These are phyloP conservation scores for Penicillium sumatraense DNA, from an alignment of 2,329 filamentous ascomycete genomes.

Conservation along the genomic window DNA sequence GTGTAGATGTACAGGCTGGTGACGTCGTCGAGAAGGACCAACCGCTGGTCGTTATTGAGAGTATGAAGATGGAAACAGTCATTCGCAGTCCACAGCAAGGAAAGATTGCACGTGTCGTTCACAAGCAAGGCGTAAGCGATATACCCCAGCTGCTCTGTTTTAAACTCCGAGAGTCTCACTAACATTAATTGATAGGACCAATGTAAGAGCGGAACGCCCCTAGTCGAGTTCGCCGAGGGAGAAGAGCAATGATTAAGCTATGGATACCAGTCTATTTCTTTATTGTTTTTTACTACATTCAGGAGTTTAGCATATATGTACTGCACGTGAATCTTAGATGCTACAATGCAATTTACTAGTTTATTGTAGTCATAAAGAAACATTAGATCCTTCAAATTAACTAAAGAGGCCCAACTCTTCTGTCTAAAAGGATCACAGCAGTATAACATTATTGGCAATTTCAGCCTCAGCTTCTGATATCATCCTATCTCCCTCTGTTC, in stretches of 20 bases:
- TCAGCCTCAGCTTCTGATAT: no score
- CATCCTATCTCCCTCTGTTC: no score
- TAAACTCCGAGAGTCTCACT: conserved; percentile 16
- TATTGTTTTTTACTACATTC: not conserved
- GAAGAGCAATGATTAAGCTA: not conserved
- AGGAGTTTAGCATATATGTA: not conserved
- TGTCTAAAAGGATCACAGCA: no score
- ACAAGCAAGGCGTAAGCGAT: conserved; percentile 71
- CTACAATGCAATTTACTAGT: not conserved
- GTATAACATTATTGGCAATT: no score
- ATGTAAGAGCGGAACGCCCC: conserved; percentile 74
- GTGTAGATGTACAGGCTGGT: conserved; percentile 84
- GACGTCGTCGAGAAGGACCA: conserved; percentile 83
- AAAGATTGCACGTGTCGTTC: conserved; percentile 71
- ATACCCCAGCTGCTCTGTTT: conserved; percentile 6
- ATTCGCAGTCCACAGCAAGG: conserved; percentile 77
- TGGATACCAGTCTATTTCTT: not conserved
- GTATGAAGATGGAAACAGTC: conserved; percentile 89
- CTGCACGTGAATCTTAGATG: not conserved
- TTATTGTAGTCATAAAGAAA: not conserved
- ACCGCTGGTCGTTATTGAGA: conserved; percentile 86
- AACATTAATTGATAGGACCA: conserved; percentile 62
- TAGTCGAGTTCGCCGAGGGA: conserved; percentile 69
- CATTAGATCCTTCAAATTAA: no score
- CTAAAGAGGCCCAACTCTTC: no score